Conservation (phyloP, 306 rosid genomes). For the Prunus mira region DNA sequence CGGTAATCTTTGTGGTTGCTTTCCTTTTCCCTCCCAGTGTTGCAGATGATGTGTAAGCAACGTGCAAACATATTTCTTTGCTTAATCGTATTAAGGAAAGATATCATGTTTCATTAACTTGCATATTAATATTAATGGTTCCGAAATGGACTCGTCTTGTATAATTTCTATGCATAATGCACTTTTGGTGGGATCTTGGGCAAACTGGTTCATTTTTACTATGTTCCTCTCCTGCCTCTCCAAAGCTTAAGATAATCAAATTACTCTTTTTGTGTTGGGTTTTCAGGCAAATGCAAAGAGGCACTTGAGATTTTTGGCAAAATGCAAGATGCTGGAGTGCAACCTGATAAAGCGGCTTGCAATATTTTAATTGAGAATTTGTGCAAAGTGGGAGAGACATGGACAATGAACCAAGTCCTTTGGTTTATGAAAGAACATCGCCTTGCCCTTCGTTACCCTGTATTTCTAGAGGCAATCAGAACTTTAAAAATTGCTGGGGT, state of each 20-base stretch:
- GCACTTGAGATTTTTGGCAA: constrained; percentile 67
- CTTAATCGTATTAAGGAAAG: neutral
- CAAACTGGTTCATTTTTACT: neutral
- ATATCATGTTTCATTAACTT: neutral
- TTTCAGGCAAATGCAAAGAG: constrained; percentile 66
- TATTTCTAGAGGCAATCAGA: constrained; percentile 55
- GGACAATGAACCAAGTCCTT: constrained; percentile 50
- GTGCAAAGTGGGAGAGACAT: constrained; percentile 49
- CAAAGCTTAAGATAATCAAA: neutral
- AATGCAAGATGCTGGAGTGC: constrained; percentile 76
- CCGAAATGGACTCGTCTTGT: neutral
- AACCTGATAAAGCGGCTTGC: constrained; percentile 86
- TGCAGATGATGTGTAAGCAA: neutral
- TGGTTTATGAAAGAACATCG: constrained; percentile 63
- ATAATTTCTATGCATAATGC: neutral
- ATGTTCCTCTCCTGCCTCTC: neutral
- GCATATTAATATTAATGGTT: neutral
- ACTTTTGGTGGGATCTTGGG: neutral
- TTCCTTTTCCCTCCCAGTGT: neutral
- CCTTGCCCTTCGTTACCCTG: constrained; percentile 67
- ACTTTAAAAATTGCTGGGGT: constrained; percentile 49
- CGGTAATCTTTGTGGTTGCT: neutral
- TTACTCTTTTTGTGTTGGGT: constrained; percentile 19
- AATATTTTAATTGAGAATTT: constrained; percentile 74
- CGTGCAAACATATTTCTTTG: neutral